Evolutionary conservation across 2,329 filamentous ascomycete genomes (phyloP).

Genomic region (Calcarisporium arbuscula): DNA sequence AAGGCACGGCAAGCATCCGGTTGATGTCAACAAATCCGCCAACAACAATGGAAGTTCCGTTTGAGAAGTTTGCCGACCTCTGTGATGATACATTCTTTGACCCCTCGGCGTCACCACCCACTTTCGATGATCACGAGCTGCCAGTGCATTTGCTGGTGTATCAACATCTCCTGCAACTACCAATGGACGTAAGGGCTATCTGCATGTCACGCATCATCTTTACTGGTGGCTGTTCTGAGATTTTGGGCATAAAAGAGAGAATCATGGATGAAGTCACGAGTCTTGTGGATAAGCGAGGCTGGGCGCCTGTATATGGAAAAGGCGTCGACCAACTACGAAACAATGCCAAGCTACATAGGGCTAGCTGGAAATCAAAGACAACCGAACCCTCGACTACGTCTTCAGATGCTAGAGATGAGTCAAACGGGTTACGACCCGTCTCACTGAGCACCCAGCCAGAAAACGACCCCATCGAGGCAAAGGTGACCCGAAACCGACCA

Average conservation of each 20-base stretch:
- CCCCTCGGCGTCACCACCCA: constrained; percentile 38
- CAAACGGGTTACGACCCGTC: constrained; percentile 14
- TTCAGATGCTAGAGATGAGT: constrained; percentile 17
- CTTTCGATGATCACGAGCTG: constrained; percentile 81
- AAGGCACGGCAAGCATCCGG: constrained; percentile 32
- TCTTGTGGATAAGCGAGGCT: constrained; percentile 63
- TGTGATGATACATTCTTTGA: constrained; percentile 72
- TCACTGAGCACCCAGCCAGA: constrained; percentile 17
- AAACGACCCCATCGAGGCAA: constrained; percentile 29
- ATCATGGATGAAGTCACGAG: constrained; percentile 67
- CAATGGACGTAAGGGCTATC: constrained; percentile 72
- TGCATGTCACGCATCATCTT: constrained; percentile 90
- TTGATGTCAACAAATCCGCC: constrained; percentile 43
- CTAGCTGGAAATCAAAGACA: no score
- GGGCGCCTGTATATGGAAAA: constrained; percentile 70
- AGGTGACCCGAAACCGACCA: constrained; percentile 27
- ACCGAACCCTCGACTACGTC: constrained; percentile 13
- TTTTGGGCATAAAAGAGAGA: constrained; percentile 73
- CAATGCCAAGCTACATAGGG: constrained; percentile 38
- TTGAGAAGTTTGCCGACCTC: constrained; percentile 64
- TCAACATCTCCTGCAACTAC: constrained; percentile 65
- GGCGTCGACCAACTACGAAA: constrained; percentile 49
- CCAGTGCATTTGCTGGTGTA: constrained; percentile 74
- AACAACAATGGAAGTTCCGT: constrained; percentile 57
- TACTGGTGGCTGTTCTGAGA: constrained; percentile 70